phyloP scores from a whole-genome alignment of 2,329 filamentous ascomycete genomes.

The Geosmithia morbida region DNA sequence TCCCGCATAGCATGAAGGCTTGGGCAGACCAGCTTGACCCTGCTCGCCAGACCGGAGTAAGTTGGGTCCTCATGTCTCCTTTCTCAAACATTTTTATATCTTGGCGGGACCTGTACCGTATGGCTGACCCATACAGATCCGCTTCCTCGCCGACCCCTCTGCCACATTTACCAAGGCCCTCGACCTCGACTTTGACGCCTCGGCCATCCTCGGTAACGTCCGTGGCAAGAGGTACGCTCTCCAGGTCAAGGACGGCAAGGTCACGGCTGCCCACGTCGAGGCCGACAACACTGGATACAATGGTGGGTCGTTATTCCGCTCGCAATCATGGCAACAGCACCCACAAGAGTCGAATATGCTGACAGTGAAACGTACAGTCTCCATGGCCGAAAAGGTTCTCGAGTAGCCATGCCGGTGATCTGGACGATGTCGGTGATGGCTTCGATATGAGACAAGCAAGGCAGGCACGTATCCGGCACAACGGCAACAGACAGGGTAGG shows the following conservation, averaged over 20 bases:
- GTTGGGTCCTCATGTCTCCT: slow-evolving; percentile 20
- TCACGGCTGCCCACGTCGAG: slow-evolving; percentile 70
- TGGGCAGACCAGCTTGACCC: slow-evolving; percentile 73
- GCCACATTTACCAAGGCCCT: slow-evolving; percentile 71
- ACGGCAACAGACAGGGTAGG: too few species aligned
- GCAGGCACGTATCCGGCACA: too few species aligned
- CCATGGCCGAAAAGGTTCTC: slow-evolving; percentile 35
- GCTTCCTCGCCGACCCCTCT: slow-evolving; percentile 74
- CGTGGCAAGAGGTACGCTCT: slow-evolving; percentile 83
- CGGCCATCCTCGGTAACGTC: slow-evolving; percentile 64
- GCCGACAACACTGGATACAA: slow-evolving; percentile 75
- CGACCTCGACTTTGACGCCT: slow-evolving; percentile 67
- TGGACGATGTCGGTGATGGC: too few species aligned
- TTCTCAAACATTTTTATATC: too few species aligned
- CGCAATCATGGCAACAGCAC: not conserved
- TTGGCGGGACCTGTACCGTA: too few species aligned
- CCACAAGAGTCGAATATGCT: not conserved
- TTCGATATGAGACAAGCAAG: too few species aligned
- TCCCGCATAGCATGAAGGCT: slow-evolving; percentile 79
- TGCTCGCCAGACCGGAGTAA: slow-evolving; percentile 57
- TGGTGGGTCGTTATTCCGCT: slow-evolving; percentile 32
- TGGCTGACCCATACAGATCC: slow-evolving; percentile 40
- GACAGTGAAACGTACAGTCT: slow-evolving; percentile 20
- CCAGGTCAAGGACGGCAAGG: slow-evolving; percentile 70
- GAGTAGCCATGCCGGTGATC: slow-evolving; percentile 8